Evolutionary conservation across 805 yeast species (phyloP).

Genomic region (Kodamaea kakaduensis): DNA sequence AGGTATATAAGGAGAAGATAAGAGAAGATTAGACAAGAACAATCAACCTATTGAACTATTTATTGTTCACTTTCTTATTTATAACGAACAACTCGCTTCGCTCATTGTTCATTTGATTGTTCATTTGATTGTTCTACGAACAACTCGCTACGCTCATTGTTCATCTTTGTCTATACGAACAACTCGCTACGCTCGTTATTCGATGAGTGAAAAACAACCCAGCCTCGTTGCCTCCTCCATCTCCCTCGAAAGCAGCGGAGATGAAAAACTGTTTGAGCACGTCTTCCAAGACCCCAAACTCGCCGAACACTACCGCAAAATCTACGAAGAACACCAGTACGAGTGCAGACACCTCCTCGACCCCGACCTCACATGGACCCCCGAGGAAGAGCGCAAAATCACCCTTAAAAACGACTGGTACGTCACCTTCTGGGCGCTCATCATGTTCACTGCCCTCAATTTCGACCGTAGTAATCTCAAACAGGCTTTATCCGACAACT

Average conservation of each 20-base stretch:
- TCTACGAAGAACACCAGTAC: slow-evolving; percentile 48
- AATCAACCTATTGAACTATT: no score
- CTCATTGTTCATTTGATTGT: no score
- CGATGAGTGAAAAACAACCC: no score
- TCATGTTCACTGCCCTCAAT: slow-evolving; percentile 22
- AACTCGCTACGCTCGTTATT: no score
- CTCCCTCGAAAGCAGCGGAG: slow-evolving; percentile 5
- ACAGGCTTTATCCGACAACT: slow-evolving; percentile 23
- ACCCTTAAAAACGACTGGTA: slow-evolving; percentile 20
- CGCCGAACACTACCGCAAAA: slow-evolving; percentile 40
- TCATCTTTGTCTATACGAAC: no score
- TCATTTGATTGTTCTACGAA: no score
- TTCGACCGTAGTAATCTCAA: slow-evolving; percentile 23
- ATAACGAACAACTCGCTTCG: no score
- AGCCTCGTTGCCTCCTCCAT: no score
- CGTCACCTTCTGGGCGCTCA: slow-evolving; percentile 21
- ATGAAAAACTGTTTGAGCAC: slow-evolving; percentile 7
- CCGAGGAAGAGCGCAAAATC: slow-evolving; percentile 19
- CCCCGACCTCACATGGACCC: slow-evolving; percentile 43
- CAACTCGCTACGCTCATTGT: no score
- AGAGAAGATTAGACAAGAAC: no score
- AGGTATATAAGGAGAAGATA: no score
- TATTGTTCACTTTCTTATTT: no score
- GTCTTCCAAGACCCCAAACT: slow-evolving; percentile 38
- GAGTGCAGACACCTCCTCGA: slow-evolving; percentile 56